A percentile compares a stretch with the other conserved stretches of the same genome.
phyloP scores from a whole-genome alignment of 148 eudicot genomes.

The Fagopyrum esculentum region DNA sequence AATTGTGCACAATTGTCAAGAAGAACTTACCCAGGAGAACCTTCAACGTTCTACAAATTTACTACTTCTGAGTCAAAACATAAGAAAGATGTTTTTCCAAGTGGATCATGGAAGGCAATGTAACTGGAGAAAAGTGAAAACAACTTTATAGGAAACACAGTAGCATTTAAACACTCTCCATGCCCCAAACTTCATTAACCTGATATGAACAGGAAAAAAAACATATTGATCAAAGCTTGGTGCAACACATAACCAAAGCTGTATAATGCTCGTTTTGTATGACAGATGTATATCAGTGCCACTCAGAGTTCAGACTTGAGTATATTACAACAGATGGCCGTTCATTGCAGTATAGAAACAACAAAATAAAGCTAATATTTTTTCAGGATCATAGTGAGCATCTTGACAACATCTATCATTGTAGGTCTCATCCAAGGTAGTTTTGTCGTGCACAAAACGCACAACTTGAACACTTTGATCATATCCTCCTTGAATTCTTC shows the following conservation, averaged over 20 bases:
- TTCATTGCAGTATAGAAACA: neutral
- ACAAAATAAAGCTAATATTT: neutral
- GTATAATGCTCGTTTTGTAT: no score
- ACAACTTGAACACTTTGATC: constrained; percentile 47
- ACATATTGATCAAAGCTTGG: no score
- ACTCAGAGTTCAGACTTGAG: neutral
- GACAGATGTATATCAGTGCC: no score
- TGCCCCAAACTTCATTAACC: no score
- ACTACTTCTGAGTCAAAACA: no score
- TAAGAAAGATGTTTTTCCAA: no score
- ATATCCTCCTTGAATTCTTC: constrained; percentile 12
- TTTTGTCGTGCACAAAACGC: constrained; percentile 56
- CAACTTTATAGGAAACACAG: neutral
- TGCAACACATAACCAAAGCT: no score
- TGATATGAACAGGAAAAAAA: no score
- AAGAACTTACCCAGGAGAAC: no score
- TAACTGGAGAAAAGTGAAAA: neutral
- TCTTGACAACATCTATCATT: constrained; percentile 87
- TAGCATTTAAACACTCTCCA: neutral
- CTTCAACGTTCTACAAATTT: no score
- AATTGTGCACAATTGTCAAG: no score
- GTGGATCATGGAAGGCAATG: neutral
- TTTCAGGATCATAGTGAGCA: constrained; percentile 28
- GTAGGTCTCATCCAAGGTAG: constrained; percentile 66
- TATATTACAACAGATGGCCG: neutral